Conservation (phyloP, 2,329 filamentous ascomycete species). For the Arthrobotrys conoides region DNA sequence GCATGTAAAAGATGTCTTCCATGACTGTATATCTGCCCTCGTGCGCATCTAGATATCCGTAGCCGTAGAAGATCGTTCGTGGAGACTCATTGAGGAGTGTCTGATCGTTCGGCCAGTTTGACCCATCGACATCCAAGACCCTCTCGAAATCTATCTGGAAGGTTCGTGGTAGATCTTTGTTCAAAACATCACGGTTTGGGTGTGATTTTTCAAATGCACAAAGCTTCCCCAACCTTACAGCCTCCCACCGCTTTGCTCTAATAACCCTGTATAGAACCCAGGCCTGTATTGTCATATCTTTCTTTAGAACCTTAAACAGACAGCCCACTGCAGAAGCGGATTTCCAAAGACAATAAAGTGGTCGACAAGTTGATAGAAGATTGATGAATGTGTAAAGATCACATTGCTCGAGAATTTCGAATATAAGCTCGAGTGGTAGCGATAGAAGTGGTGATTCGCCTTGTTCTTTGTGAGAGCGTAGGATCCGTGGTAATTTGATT, state of each 20-base stretch:
- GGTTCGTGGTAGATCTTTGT: neutral
- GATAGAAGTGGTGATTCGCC: neutral
- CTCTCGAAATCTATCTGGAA: neutral
- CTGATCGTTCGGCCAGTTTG: neutral
- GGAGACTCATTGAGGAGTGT: neutral
- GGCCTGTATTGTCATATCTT: neutral
- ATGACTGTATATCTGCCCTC: neutral
- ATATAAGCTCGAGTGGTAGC: conserved; percentile 1
- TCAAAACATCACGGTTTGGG: neutral
- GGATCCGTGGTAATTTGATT: neutral
- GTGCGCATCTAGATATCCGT: neutral
- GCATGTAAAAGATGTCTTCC: conserved; percentile 1
- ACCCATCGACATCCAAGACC: neutral
- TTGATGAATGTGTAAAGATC: neutral
- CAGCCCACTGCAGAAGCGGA: no score
- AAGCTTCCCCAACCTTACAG: neutral
- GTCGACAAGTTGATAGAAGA: conserved; percentile 2
- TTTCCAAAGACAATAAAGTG: neutral
- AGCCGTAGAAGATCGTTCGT: neutral
- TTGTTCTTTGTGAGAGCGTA: neutral
- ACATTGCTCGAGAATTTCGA: conserved; percentile 1
- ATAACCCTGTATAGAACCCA: neutral
- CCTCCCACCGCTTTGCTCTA: neutral
- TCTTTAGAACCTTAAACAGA: neutral
- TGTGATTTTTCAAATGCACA: neutral